Base-by-base conservation (phyloP, 2,329 filamentous ascomycete species). In the Chrysoporthe cubensis region DNA sequence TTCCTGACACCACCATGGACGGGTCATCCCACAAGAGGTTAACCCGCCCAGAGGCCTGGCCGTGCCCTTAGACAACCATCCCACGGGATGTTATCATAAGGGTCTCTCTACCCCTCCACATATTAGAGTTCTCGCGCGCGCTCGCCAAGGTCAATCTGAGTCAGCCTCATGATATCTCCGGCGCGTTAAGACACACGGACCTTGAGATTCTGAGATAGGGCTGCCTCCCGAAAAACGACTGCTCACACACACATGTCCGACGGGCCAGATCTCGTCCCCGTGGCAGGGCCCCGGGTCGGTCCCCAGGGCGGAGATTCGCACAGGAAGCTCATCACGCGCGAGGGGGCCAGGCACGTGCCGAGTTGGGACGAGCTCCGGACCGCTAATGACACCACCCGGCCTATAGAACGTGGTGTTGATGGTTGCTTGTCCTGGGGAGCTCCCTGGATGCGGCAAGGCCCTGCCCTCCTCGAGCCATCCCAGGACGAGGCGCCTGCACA, bases 101-200 rank as follows among this genome's bases (percentile, higher is more conserved):
- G 37, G 37, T 40, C 37, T 48, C 44, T 48, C 4, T 14, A 13
- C 48, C 26, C 26, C 11, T 32, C 50, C 50, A 54, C 50, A 54
- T 32, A 54, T 34, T 54, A 54, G 26, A 32, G 50, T 54, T 54
- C 50, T 16, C 21, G 50, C 26, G 26, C 16, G 50, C 32, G 32
- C 50, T 16, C 21, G 50, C 50, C 26, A 54, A 54, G 26, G 13
- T 34, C 50, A 54, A 54, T 32, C 50, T 21, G 50, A 54, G 50
- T 54, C 50, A 54, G 50, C 50, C 50, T 54, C 50, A 54, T 32
- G 50, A 32, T 54, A 54, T 32, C 50, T 54, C 21, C 6, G 16
- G 26, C 26, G 26, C 21, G 21, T 14, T 14, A 34, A 54, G 37
- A 54, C 4, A 54, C 13, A 54, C 6, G 9, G 37, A 40, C 9